A percentile compares a stretch with the other conserved stretches of the same genome.
These are phyloP conservation scores for Auricularia heimuer DNA, from an alignment of 768 basidiomycete genomes.

Conservation along the genomic window DNA sequence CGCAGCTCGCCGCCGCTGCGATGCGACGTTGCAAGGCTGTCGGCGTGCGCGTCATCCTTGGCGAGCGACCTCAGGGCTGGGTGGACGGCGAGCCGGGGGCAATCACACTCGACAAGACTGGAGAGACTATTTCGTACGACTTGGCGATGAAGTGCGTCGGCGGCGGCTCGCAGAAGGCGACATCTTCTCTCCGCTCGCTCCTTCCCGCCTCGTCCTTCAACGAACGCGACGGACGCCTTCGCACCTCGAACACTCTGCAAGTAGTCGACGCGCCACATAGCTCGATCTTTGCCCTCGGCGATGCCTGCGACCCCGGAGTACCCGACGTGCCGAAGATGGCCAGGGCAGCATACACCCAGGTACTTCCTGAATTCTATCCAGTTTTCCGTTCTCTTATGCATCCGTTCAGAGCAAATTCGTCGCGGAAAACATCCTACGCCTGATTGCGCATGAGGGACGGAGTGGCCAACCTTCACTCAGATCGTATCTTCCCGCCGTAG, in stretches of 20 bases:
- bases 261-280: constrained; percentile 12
- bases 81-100: no score
- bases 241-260: constrained; percentile 19
- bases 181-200: no score
- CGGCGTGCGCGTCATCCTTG: constrained; percentile 40
- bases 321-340: constrained; percentile 36
- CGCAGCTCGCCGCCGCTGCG: constrained; percentile 37
- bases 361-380: no score
- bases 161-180: no score
- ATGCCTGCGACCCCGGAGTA: constrained; percentile 54
- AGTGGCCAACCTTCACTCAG: neutral
- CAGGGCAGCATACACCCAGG: neutral
- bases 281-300: constrained; percentile 49
- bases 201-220: constrained; percentile 1
- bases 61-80: constrained; percentile 31
- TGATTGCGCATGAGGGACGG: constrained; percentile 21
- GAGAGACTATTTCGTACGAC: no score
- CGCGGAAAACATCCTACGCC: constrained; percentile 40
- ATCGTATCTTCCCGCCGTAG: neutral
- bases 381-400: no score
- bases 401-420: constrained; percentile 35
- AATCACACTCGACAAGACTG: no score
- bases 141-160: no score
- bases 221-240: constrained; percentile 12
- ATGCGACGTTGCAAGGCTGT: constrained; percentile 28